These are phyloP conservation scores for Oryza nivara DNA, from an alignment of 176 grass and related monocot genomes.

Conservation along the genomic window DNA sequence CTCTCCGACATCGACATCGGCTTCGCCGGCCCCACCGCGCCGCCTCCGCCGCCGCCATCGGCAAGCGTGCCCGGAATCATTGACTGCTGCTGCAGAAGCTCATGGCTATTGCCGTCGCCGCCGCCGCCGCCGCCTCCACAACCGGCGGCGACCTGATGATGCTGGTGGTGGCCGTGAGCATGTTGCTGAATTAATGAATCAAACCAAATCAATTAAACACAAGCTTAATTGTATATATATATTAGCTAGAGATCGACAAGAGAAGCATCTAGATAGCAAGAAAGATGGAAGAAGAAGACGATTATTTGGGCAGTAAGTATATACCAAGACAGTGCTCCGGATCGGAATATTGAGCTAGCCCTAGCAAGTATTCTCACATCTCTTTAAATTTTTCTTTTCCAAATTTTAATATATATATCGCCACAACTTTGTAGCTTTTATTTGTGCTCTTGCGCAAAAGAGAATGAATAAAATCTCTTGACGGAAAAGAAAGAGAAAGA, in stretches of 20 bases:
- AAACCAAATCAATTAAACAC: background rate
- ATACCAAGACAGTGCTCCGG: constrained; percentile 34
- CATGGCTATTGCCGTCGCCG: constrained; percentile 33
- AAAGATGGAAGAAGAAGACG: constrained; percentile 15
- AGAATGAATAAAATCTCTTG: constrained; percentile 55
- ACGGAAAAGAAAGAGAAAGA: constrained; percentile 33
- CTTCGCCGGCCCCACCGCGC: constrained; percentile 38
- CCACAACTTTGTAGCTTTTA: constrained; percentile 51
- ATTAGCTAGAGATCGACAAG: background rate
- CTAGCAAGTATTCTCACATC: constrained; percentile 34
- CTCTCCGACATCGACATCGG: constrained; percentile 68
- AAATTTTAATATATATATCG: constrained; percentile 19
- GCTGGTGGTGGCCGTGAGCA: constrained; percentile 3
- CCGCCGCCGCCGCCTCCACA: background rate
- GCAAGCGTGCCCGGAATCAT: constrained; percentile 43
- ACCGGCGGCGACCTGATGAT: constrained; percentile 30
- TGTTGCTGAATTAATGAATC: constrained; percentile 27
- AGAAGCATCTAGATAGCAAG: background rate
- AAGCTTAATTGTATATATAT: background rate
- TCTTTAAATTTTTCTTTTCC: background rate
- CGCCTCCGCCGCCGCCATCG: constrained; percentile 26
- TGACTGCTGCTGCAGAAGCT: constrained; percentile 49
- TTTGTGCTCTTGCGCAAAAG: constrained; percentile 44
- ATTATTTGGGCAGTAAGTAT: constrained; percentile 15
- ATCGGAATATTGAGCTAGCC: constrained; percentile 51